Base-by-base conservation (phyloP, 805 yeast genomes). In the Saturnispora gosingensis region DNA sequence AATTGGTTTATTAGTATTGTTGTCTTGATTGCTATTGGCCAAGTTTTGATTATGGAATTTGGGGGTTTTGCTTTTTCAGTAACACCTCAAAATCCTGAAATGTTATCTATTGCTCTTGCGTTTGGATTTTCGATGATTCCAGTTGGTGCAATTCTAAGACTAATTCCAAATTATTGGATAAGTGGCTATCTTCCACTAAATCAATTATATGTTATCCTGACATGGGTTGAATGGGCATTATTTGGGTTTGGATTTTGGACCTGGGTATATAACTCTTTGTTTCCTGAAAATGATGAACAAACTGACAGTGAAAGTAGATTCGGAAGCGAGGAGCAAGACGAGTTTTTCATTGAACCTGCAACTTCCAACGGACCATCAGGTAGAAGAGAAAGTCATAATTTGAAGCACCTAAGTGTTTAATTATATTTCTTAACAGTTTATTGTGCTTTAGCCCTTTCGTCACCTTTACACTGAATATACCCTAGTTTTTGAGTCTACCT, bases 11-110 rank as follows among this genome's bases (percentile, higher is more conserved):
- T 89, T 45, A 72, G 66, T 5, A 90, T 93, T 59, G 81, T 85
- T 22, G 60, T 67, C 2, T 72, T 93, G 46, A 89, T 93, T 67
- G 93, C 83, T 30, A 90, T 85, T 5, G 79, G 82, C 68, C 99
- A 93, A 71, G 72, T 89, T 3, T 67, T 91, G 50, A 91, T 93
- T 60, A 93, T 93, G 98, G 86, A 82, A 68, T 91, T 88, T 56
- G 99, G 99, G 50, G 99, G 99, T 51, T 86, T 91, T 42, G 97
- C 99, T 0, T 93, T 93, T 69, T 80, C 90, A 7, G 76, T 90
- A 57, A 80, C 79, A 2, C 76, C 83, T 55, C 95, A 86, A 68
- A 84, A 95, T 0, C 85, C 85, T 7, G 80, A 80, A 1, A 81
- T 83, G 85, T 95, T 99, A 99, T 93, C 78, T 1, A 81, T 88